These are phyloP conservation scores for Chionographis japonica DNA, from an alignment of 106 monocot genomes.

Conservation along the genomic window DNA sequence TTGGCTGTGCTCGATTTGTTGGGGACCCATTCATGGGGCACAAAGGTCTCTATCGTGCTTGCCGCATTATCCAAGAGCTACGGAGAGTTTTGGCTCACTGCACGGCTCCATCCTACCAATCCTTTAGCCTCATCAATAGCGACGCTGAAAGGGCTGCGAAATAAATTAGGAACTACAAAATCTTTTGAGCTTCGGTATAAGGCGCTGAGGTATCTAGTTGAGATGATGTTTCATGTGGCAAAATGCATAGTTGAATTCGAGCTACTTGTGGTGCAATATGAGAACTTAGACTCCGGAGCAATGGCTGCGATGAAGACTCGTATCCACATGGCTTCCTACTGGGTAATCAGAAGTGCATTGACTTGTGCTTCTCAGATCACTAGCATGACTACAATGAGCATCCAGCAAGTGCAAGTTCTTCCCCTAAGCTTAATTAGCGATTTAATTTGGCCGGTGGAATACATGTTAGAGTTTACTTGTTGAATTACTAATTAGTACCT, in stretches of 20 bases:
- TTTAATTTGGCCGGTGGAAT: too few species aligned
- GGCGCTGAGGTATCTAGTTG: slow-evolving; percentile 11
- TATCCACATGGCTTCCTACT: slow-evolving; percentile 28
- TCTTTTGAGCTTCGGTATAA: slow-evolving; percentile 3
- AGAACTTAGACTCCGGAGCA: slow-evolving; percentile 13
- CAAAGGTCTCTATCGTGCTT: slow-evolving; percentile 23
- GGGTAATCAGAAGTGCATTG: slow-evolving; percentile 38
- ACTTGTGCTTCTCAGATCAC: slow-evolving; percentile 25
- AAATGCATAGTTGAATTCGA: too few species aligned
- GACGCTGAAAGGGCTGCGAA: slow-evolving; percentile 8
- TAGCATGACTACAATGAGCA: background rate
- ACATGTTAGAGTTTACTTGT: too few species aligned
- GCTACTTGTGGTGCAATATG: slow-evolving; percentile 14
- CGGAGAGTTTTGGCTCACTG: slow-evolving; percentile 25
- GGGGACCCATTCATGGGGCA: slow-evolving; percentile 16
- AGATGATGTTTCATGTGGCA: slow-evolving; percentile 29
- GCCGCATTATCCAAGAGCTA: slow-evolving; percentile 19
- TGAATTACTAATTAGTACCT: too few species aligned
- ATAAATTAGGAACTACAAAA: background rate
- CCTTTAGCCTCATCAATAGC: slow-evolving; percentile 29
- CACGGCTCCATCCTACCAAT: slow-evolving; percentile 9
- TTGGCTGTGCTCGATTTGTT: slow-evolving; percentile 12
- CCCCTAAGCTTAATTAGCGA: background rate
- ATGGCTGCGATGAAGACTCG: too few species aligned
- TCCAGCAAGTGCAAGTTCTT: slow-evolving; percentile 25